Evolutionary conservation across 768 basidiomycete genomes (phyloP).

Genomic region (Suillus variegatus): DNA sequence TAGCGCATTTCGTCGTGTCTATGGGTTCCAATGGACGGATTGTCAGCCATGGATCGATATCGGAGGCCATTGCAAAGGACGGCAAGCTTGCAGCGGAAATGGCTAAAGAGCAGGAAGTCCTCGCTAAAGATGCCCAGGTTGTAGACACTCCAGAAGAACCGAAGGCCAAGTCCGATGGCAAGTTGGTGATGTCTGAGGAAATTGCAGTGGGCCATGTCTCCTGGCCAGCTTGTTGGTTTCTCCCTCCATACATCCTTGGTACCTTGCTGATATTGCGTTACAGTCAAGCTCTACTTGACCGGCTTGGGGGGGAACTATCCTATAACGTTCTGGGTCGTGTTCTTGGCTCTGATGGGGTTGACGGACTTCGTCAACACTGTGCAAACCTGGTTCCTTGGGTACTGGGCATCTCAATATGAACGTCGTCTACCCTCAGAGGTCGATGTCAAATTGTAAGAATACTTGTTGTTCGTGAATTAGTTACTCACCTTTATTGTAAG

Average conservation of each 20-base stretch:
- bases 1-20: slow-evolving; percentile 48
- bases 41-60: slow-evolving; percentile 47
- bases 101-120: slow-evolving; percentile 15
- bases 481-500: slow-evolving; percentile 29
- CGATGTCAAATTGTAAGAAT: slow-evolving; percentile 33
- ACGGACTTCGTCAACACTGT: slow-evolving; percentile 22
- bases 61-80: slow-evolving; percentile 46
- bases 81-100: slow-evolving; percentile 27
- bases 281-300: slow-evolving; percentile 30
- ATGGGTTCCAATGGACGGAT: slow-evolving; percentile 56
- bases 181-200: slow-evolving; percentile 68
- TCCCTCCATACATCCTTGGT: not conserved
- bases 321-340: slow-evolving; percentile 34
- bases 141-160: slow-evolving; percentile 21
- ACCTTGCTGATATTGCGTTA: slow-evolving; percentile 28
- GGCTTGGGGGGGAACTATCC: slow-evolving; percentile 25
- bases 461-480: not conserved
- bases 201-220: slow-evolving; percentile 60
- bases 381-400: slow-evolving; percentile 47
- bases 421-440: slow-evolving; percentile 34
- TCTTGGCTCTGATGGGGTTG: slow-evolving; percentile 19
- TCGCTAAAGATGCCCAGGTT: slow-evolving; percentile 19
- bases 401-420: slow-evolving; percentile 47
- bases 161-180: slow-evolving; percentile 40
- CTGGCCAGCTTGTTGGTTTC: slow-evolving; percentile 42